phyloP scores from a whole-genome alignment of 192 early-diverging fungal genomes.

The Tieghemiomyces parasiticus region DNA sequence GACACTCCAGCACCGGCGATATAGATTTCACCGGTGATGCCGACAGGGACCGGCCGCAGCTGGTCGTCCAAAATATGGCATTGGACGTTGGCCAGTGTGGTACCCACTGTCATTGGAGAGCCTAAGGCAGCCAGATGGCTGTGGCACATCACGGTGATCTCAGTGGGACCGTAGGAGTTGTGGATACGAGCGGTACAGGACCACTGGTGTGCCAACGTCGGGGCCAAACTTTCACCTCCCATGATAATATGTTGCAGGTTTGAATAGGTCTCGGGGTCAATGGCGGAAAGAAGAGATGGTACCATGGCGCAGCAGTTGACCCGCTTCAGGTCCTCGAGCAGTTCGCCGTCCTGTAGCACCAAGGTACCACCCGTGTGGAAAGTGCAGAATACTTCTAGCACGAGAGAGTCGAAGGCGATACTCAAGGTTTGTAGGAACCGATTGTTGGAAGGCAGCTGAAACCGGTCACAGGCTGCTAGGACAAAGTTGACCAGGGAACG shows the following conservation, averaged over 20 bases:
- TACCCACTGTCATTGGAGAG: neutral
- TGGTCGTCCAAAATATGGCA: neutral
- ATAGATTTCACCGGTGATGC: neutral
- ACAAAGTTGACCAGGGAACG: neutral
- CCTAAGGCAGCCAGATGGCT: neutral
- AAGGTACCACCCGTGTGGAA: slow-evolving; percentile 3
- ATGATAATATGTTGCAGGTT: neutral
- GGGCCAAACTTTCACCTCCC: neutral
- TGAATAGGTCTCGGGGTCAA: slow-evolving; percentile 1
- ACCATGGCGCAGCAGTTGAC: neutral
- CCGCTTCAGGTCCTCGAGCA: neutral
- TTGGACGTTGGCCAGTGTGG: neutral
- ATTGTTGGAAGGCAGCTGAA: neutral
- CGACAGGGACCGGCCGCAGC: neutral
- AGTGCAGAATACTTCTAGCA: slow-evolving; percentile 4
- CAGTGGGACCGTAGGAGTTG: slow-evolving; percentile 1
- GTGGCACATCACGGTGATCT: neutral
- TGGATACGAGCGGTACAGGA: neutral
- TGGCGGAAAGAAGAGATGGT: neutral
- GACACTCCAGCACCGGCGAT: slow-evolving; percentile 13
- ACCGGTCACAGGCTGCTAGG: neutral
- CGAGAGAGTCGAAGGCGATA: neutral
- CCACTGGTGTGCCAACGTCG: neutral
- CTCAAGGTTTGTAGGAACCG: slow-evolving; percentile 5
- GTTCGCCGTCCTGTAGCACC: neutral